These are phyloP conservation scores for Schoenoplectus triqueter DNA, from an alignment of 202 grass and related monocot species.

Conservation along the genomic window DNA sequence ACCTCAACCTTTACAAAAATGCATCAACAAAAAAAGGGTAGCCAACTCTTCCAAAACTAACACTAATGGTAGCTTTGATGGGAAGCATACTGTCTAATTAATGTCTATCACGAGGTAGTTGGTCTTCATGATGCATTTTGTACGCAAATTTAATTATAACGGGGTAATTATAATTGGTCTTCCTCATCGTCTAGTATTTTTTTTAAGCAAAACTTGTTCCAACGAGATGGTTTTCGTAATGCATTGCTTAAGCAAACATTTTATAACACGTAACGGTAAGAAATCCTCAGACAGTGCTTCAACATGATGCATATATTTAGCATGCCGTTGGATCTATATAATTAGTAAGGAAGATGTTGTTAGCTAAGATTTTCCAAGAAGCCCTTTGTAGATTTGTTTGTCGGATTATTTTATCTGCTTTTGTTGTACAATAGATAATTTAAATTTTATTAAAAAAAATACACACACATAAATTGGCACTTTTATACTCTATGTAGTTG, in stretches of 20 bases:
- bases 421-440: neutral
- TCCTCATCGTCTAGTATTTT: too few species aligned
- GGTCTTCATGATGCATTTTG: neutral
- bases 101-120: neutral
- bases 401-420: neutral
- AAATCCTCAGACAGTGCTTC: neutral
- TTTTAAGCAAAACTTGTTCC: neutral
- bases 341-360: neutral
- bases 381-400: neutral
- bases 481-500: neutral
- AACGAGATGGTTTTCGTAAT: neutral
- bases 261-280: neutral
- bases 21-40: too few species aligned
- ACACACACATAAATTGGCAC: neutral
- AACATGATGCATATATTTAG: neutral
- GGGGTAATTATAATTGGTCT: neutral
- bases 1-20: too few species aligned
- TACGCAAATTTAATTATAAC: neutral
- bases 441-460: neutral
- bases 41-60: neutral
- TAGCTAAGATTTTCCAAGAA: neutral
- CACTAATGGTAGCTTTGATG: neutral
- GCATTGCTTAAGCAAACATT: slow-evolving; percentile 14
- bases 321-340: neutral
- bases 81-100: neutral